These are phyloP conservation scores for Paecilomyces niveus DNA, from an alignment of 2,329 filamentous ascomycete species.

Conservation along the genomic window DNA sequence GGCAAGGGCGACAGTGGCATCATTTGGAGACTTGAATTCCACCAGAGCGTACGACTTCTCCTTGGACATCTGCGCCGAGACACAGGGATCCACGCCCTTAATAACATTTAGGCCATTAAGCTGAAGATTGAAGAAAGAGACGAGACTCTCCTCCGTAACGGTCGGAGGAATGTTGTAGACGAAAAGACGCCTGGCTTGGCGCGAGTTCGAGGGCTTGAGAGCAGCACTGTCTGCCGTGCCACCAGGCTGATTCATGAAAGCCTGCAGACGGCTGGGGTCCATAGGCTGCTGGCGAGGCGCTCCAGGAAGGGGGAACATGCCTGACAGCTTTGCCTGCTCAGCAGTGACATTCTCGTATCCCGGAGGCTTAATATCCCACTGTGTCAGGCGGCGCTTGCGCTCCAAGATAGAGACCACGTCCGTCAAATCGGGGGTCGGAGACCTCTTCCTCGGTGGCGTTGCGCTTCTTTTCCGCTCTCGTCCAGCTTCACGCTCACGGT, in stretches of 20 bases:
- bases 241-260: constrained; percentile 86
- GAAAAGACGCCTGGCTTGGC: constrained; percentile 88
- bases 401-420: constrained; percentile 74
- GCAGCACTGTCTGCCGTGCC: constrained; percentile 64
- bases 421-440: constrained; percentile 92
- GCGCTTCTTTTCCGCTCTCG: constrained; percentile 64
- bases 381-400: constrained; percentile 85
- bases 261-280: constrained; percentile 88
- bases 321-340: constrained; percentile 94
- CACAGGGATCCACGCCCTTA: constrained; percentile 74
- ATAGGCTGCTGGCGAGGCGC: constrained; percentile 91
- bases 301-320: constrained; percentile 97
- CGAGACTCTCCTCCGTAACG: constrained; percentile 67
- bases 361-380: constrained; percentile 99
- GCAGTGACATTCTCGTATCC: constrained; percentile 98
- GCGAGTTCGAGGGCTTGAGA: constrained; percentile 84
- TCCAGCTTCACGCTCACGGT: constrained; percentile 31
- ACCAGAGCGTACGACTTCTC: constrained; percentile 76
- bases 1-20: constrained; percentile 85
- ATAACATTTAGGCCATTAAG: constrained; percentile 95
- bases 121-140: constrained; percentile 90
- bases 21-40: constrained; percentile 80
- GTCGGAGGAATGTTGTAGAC: constrained; percentile 71
- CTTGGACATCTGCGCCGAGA: constrained; percentile 72
- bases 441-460: constrained; percentile 79